These are phyloP conservation scores for Penicillium concentricum DNA, from an alignment of 2,329 filamentous ascomycete genomes.

Conservation along the genomic window DNA sequence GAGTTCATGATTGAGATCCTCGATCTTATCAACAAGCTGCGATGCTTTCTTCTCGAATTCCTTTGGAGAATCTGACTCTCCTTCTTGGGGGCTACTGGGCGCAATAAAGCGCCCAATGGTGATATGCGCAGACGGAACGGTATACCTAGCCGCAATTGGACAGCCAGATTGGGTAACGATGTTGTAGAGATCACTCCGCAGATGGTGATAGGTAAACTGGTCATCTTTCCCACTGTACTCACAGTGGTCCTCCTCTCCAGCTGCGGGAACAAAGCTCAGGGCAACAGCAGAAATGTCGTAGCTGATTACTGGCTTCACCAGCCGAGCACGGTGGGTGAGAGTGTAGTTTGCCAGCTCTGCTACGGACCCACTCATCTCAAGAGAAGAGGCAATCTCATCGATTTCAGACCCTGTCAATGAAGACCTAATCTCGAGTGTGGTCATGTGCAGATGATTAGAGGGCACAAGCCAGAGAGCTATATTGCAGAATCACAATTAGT, in stretches of 20 bases:
- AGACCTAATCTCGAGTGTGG: constrained; percentile 79
- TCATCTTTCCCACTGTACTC: constrained; percentile 53
- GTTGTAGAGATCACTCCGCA: constrained; percentile 74
- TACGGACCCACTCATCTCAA: constrained; percentile 54
- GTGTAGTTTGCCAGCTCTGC: constrained; percentile 65
- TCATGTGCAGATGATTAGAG: constrained; percentile 74
- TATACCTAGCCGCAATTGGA: constrained; percentile 74
- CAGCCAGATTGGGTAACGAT: constrained; percentile 62
- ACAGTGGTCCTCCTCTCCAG: constrained; percentile 54
- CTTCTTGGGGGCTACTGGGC: constrained; percentile 55
- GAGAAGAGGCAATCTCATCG: constrained; percentile 55
- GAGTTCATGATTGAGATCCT: constrained; percentile 75
- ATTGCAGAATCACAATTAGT: not conserved
- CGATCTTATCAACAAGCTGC: constrained; percentile 68
- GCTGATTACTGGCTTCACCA: constrained; percentile 79
- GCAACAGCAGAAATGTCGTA: constrained; percentile 85
- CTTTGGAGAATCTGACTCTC: constrained; percentile 32
- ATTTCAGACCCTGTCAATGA: constrained; percentile 71
- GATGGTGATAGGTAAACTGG: constrained; percentile 82
- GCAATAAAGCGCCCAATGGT: constrained; percentile 80
- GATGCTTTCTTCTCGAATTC: constrained; percentile 52
- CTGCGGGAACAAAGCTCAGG: constrained; percentile 79
- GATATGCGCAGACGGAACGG: constrained; percentile 85
- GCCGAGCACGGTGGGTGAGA: constrained; percentile 64
- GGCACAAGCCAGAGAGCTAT: constrained; percentile 89